Base-by-base conservation (phyloP, 257 asterid genomes). In the Solanum infundibuliforme region DNA sequence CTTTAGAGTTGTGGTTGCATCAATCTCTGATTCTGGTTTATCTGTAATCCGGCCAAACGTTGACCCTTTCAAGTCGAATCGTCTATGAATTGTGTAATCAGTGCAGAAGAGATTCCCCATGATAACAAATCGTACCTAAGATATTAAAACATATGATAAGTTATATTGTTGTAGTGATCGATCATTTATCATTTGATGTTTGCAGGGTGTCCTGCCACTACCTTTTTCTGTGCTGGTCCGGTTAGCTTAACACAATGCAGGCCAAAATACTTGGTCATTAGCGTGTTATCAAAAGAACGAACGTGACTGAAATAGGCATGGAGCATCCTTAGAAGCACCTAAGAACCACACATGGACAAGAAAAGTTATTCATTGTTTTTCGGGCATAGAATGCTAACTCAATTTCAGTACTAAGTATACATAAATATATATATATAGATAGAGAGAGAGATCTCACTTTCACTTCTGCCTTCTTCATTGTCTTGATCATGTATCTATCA, bases 271-370 rank as follows among this genome's bases (percentile, higher is more conserved):
- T 92, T 92, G n/a, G 92, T 92, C 29, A 92, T 87, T 9, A 92
- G 88, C 39, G 85, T 79, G 39, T 79, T 79, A 13, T 79, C 85
- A 79, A 79, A 79, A 43, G 85, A 13, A 3, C 25, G 91, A 25
- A 89, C 92, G n/a, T 92, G 94, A 76, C 91, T 90, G 62, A 89
- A 92, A 48, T 92, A 92, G 31, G 94, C 92, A 23, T 86, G 88
- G 31, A 92, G 87, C 94, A 92, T 92, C 92, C 94, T 88, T 86
- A 90, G 10, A 68, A 92, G 87, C 79, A 90, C 94, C 94, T 92
- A 75, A 79, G 41, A 88, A 16, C 35, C 29, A 86, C 29, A 27
- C 79, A 10, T 81, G 35, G 18, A 72, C 69, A 71, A 79, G 41
- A 27, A 69, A 86, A 60, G 87, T 74, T 74, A 74, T 12, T 32